phyloP scores from a whole-genome alignment of 345 rosid species.

The Physaria fendleri region DNA sequence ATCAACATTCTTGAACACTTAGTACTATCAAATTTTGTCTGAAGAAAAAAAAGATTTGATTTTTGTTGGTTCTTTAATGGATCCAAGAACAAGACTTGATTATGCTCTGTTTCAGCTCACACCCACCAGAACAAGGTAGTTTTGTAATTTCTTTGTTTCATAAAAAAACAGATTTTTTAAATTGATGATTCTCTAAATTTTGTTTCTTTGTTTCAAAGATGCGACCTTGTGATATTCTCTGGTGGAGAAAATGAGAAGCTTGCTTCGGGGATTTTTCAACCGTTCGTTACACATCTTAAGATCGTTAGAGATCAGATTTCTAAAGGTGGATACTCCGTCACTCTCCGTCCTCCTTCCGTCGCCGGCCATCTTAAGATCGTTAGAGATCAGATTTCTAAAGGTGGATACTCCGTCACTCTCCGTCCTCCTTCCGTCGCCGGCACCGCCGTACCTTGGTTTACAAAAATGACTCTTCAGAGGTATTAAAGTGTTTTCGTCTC shows the following conservation, averaged over 20 bases:
- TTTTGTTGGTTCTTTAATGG: slow-evolving; percentile 42
- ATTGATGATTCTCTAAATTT: not conserved
- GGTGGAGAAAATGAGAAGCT: slow-evolving; percentile 75
- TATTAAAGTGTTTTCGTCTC: slow-evolving; percentile 13
- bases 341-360: slow-evolving; percentile 54
- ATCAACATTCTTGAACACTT: slow-evolving; percentile 20
- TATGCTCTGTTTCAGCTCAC: slow-evolving; percentile 92
- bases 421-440: slow-evolving; percentile 40
- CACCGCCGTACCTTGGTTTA: slow-evolving; percentile 61
- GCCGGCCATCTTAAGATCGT: slow-evolving; percentile 58
- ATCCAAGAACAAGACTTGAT: slow-evolving; percentile 71
- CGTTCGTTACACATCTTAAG: slow-evolving; percentile 75
- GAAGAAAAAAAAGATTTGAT: not conserved
- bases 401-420: slow-evolving; percentile 85
- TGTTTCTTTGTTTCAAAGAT: slow-evolving; percentile 39
- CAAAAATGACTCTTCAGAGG: slow-evolving; percentile 87
- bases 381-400: slow-evolving; percentile 82
- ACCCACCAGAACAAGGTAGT: slow-evolving; percentile 94
- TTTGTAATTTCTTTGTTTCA: not conserved
- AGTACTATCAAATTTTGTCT: not conserved
- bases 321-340: slow-evolving; percentile 85
- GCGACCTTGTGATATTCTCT: slow-evolving; percentile 79
- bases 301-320: slow-evolving; percentile 81
- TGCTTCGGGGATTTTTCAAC: slow-evolving; percentile 79
- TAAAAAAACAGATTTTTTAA: not conserved